Percentiles rank a stretch among this genome's conserved stretches.
Evolutionary conservation across 768 basidiomycete species (phyloP).

Genomic region (Polyporus arcularius): DNA sequence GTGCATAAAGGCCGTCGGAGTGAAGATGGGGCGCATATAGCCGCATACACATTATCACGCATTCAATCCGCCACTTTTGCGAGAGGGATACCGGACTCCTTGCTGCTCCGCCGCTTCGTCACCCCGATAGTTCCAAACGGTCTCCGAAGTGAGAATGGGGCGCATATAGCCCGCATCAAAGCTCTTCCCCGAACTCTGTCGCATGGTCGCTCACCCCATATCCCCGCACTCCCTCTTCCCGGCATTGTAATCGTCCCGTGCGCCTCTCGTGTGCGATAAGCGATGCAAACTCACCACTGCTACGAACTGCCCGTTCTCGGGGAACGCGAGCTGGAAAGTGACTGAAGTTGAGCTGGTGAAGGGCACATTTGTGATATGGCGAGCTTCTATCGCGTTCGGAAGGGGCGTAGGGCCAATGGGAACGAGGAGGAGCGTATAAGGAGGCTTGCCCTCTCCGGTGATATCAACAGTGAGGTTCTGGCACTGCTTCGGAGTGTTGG

Average conservation of each 20-base stretch:
- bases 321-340: conserved; percentile 63
- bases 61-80: too few relatives aligned
- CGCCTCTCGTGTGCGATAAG: background rate
- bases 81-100: too few relatives aligned
- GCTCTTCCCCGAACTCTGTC: too few relatives aligned
- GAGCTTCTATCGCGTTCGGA: conserved; percentile 60
- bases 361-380: conserved; percentile 55
- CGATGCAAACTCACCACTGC: conserved; percentile 60
- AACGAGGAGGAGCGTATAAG: conserved; percentile 66
- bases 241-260: background rate
- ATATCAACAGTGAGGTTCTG: conserved; percentile 59
- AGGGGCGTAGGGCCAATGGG: conserved; percentile 68
- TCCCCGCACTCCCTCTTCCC: too few relatives aligned
- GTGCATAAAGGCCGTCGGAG: too few relatives aligned
- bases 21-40: too few relatives aligned
- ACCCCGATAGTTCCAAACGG: too few relatives aligned
- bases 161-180: too few relatives aligned
- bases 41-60: too few relatives aligned
- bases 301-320: conserved; percentile 70
- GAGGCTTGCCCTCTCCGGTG: conserved; percentile 61
- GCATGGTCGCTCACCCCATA: too few relatives aligned
- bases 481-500: conserved; percentile 62
- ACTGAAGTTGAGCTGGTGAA: conserved; percentile 48
- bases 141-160: too few relatives aligned
- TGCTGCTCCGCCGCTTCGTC: too few relatives aligned